phyloP scores from a whole-genome alignment of 1,284 basidiomycete genomes.

The Melampsora larici-populina region DNA sequence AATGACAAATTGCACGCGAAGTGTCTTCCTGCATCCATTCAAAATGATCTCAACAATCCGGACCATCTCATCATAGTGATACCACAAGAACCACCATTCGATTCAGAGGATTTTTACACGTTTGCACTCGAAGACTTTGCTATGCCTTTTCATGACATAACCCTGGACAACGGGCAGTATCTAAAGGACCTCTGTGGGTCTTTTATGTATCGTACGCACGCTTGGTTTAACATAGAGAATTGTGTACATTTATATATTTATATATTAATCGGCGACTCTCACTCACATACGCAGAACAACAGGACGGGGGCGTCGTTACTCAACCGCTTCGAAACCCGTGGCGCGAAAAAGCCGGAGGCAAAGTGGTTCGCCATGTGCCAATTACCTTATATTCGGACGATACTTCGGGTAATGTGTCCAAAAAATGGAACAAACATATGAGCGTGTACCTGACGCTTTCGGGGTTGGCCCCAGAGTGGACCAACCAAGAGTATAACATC shows the following conservation, averaged over 20 bases:
- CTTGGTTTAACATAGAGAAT: too few species aligned
- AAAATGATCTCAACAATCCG: not conserved
- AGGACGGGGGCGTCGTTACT: not conserved
- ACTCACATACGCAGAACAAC: not conserved
- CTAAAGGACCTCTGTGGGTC: not conserved
- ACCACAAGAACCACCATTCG: not conserved
- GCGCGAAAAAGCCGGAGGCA: not conserved
- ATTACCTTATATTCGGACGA: too few species aligned
- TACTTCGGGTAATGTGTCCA: too few species aligned
- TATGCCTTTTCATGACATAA: not conserved
- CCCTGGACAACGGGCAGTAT: not conserved
- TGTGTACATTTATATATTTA: too few species aligned
- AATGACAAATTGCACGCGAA: not conserved
- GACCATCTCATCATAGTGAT: not conserved
- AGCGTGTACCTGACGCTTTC: not conserved
- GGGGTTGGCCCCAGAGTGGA: not conserved
- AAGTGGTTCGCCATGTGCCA: not conserved
- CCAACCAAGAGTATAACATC: conserved; percentile 13
- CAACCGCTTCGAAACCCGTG: conserved; percentile 8
- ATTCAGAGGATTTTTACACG: not conserved
- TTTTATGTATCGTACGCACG: not conserved
- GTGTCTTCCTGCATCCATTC: not conserved
- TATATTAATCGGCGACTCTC: too few species aligned
- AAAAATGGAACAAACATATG: too few species aligned
- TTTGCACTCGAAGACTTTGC: not conserved